These are phyloP conservation scores for Vairimorpha ceranae DNA, from an alignment of 371 early-diverging fungal genomes.

Conservation along the genomic window DNA sequence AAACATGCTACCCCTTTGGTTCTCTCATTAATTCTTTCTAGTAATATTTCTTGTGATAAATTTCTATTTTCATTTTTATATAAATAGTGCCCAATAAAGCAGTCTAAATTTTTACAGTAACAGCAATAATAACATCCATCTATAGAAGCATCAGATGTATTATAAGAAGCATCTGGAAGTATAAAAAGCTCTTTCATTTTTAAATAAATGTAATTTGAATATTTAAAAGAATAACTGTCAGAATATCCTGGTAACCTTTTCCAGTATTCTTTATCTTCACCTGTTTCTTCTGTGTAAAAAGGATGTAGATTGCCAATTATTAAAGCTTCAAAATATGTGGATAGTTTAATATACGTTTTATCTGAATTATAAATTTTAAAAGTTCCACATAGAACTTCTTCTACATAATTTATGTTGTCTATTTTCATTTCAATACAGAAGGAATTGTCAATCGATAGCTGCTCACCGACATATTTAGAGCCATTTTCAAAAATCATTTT, in stretches of 20 bases:
- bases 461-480: slow-evolving; percentile 35
- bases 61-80: slow-evolving; percentile 22
- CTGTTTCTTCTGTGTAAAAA: background rate
- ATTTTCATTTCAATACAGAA: slow-evolving; percentile 48
- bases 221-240: slow-evolving; percentile 11
- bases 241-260: slow-evolving; percentile 28
- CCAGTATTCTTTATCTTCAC: slow-evolving; percentile 31
- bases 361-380: slow-evolving; percentile 42
- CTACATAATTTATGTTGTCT: slow-evolving; percentile 16
- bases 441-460: slow-evolving; percentile 25
- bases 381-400: slow-evolving; percentile 33
- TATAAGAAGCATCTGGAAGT: slow-evolving; percentile 29
- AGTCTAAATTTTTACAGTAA: slow-evolving; percentile 40
- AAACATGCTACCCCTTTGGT: slow-evolving; percentile 2
- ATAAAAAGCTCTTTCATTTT: slow-evolving; percentile 45
- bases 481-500: slow-evolving; percentile 21
- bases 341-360: slow-evolving; percentile 19
- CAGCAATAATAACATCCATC: slow-evolving; percentile 49
- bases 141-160: slow-evolving; percentile 41
- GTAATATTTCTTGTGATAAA: slow-evolving; percentile 31
- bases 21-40: slow-evolving; percentile 21
- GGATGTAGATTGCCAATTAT: slow-evolving; percentile 20
- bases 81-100: slow-evolving; percentile 41
- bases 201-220: slow-evolving; percentile 24
- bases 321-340: slow-evolving; percentile 36